Base-by-base conservation (phyloP, 331 rosid species). In the Erythrophleum ivorense region DNA sequence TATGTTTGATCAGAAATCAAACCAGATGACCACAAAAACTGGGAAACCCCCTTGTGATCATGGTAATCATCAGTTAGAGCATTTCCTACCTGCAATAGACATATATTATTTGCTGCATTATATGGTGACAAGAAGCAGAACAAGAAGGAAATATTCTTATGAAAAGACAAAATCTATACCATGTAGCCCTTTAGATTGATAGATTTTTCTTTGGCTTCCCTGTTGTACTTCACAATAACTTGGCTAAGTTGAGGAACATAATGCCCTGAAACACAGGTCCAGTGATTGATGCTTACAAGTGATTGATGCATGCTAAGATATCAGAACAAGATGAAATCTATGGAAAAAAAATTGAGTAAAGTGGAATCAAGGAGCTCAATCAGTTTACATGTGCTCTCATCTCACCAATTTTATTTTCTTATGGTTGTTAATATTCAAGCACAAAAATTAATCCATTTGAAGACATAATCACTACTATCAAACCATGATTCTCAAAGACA, bases 241-340 rank as follows among this genome's bases (percentile, higher is more conserved):
- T 91, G 95, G 92, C 97, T 89, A 80, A 92, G 94, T 90, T 95
- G 97, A 71, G 97, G 98, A 87, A 95, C 92, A 79, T 92, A 95
- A 88, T 95, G 98, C 67, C 98, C 98, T 95, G 89, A 77, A 50
- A 88, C 31, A 85, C 1, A 73, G 34, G 72, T 86, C 78, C 54
- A 36, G 46, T 29, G 34, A 72, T 83, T 72, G 77, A 80, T 57
- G 48, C 70, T 62, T 73, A 52, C 29, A 24, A 36, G 46, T 29
- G 34, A 72, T 83, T 72, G 77, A 80, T 57, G 48, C 70, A 67
- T 73, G 45, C 21, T 12, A 48, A 78, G 5, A 33, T 11, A 12
- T 36, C 49, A 64, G 63, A 72, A 9, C 60, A 82, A 60, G 41
- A 82, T 62, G 29, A 75, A 19, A 71, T 71, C 43, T 13, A 33